Evolutionary conservation across 116 monocot species (phyloP).

Genomic region (Posidonia oceanica): DNA sequence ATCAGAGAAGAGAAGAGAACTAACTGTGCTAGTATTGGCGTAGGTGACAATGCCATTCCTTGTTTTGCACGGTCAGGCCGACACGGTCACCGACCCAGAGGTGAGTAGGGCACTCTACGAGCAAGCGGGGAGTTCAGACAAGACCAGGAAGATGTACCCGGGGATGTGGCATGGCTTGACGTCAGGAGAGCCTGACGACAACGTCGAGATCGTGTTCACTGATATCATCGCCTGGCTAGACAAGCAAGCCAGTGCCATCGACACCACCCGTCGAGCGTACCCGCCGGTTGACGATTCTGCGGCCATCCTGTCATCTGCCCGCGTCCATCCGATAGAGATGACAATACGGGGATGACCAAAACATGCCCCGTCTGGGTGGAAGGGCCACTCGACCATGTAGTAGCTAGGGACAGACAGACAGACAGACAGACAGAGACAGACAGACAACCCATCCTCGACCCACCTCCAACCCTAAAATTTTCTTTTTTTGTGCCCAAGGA

Average conservation of each 20-base stretch:
- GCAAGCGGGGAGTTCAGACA: conserved; percentile 56
- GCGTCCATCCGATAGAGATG: background rate
- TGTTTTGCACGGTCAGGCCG: conserved; percentile 76
- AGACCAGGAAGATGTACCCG: conserved; percentile 78
- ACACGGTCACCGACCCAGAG: conserved; percentile 92
- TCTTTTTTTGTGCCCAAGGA: too few species aligned
- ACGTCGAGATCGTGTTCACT: conserved; percentile 51
- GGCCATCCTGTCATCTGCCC: background rate
- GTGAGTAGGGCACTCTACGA: conserved; percentile 75
- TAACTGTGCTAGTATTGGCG: too few species aligned
- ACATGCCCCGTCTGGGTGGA: background rate
- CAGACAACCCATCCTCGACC: too few species aligned
- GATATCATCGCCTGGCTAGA: conserved; percentile 81
- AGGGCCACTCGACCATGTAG: conserved; percentile 10
- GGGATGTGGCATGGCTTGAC: conserved; percentile 98
- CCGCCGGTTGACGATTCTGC: background rate
- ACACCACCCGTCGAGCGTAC: background rate
- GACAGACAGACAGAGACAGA: too few species aligned
- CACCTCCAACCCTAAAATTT: too few species aligned
- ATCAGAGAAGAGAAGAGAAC: too few species aligned
- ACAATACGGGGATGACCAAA: background rate
- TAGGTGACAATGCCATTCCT: conserved; percentile 47
- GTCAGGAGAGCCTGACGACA: conserved; percentile 75
- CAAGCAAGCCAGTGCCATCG: conserved; percentile 1
- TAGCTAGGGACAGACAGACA: too few species aligned